A percentile compares a stretch with the other conserved stretches of the same genome.
Conservation (phyloP, 257 asterid species). For the Phtheirospermum japonicum region DNA sequence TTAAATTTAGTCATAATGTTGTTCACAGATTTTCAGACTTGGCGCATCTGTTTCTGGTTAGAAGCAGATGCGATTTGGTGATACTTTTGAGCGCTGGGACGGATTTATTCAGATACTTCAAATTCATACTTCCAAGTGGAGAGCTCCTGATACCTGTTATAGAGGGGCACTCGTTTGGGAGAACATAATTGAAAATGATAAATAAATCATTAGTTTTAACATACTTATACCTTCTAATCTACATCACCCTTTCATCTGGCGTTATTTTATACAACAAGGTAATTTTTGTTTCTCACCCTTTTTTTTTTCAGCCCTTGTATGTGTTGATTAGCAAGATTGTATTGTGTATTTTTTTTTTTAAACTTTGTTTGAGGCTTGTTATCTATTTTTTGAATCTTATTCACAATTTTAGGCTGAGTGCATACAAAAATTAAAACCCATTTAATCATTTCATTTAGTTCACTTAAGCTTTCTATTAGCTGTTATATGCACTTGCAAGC, state of each 20-base stretch:
- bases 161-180: no score
- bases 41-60: slow-evolving; percentile 9
- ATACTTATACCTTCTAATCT: slow-evolving; percentile 65
- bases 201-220: slow-evolving; percentile 52
- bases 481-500: background rate
- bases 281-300: background rate
- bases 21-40: slow-evolving; percentile 13
- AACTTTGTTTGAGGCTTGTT: background rate
- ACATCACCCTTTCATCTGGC: slow-evolving; percentile 61
- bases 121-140: slow-evolving; percentile 13
- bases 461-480: background rate
- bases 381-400: background rate
- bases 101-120: background rate
- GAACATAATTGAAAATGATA: slow-evolving; percentile 42
- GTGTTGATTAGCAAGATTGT: background rate
- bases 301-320: background rate
- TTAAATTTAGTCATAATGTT: background rate
- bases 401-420: background rate
- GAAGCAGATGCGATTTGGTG: slow-evolving; percentile 15
- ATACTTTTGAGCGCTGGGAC: background rate
- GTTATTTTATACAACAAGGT: slow-evolving; percentile 76
- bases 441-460: background rate
- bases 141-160: no score
- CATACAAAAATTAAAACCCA: background rate
- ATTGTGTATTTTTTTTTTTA: background rate